Percentiles rank a stretch among this genome's conserved stretches.
Conservation (phyloP, 345 rosid genomes). For the Streptanthus diversifolius region DNA sequence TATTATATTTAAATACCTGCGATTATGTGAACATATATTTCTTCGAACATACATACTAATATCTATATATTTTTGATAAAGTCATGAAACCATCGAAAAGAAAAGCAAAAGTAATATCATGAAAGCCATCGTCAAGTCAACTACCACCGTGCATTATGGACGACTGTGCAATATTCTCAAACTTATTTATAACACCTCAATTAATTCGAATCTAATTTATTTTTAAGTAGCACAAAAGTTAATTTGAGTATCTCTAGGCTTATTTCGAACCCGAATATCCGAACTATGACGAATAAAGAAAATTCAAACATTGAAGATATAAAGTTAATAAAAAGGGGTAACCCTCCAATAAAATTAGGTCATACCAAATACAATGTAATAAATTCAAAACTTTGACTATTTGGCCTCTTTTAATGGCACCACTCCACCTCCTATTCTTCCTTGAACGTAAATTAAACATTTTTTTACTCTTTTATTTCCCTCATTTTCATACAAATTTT, state of each 20-base stretch:
- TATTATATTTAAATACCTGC: not conserved
- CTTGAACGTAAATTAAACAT: slow-evolving; percentile 74
- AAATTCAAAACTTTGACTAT: slow-evolving; percentile 47
- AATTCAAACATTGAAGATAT: not conserved
- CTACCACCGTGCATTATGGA: slow-evolving; percentile 36
- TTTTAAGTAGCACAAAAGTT: not conserved
- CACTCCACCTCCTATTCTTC: slow-evolving; percentile 30
- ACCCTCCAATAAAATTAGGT: slow-evolving; percentile 21
- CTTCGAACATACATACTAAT: not conserved
- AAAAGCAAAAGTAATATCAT: not conserved
- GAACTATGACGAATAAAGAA: not conserved
- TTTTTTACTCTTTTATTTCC: slow-evolving; percentile 16
- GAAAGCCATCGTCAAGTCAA: slow-evolving; percentile 31
- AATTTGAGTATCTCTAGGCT: not conserved
- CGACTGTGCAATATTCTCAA: slow-evolving; percentile 24
- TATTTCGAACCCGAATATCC: slow-evolving; percentile 1
- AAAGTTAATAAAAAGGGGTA: slow-evolving; percentile 7
- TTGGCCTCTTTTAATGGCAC: slow-evolving; percentile 36
- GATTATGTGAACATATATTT: not conserved
- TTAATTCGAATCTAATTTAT: slow-evolving; percentile 1
- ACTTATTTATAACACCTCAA: slow-evolving; percentile 3
- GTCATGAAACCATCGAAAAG: not conserved
- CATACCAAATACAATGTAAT: slow-evolving; percentile 35
- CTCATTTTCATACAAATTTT: slow-evolving; percentile 17
- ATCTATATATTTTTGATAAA: not conserved